A percentile compares a stretch with the other conserved stretches of the same genome.
Evolutionary conservation across 331 rosid genomes (phyloP).

Genomic region (Spiraea crenata): DNA sequence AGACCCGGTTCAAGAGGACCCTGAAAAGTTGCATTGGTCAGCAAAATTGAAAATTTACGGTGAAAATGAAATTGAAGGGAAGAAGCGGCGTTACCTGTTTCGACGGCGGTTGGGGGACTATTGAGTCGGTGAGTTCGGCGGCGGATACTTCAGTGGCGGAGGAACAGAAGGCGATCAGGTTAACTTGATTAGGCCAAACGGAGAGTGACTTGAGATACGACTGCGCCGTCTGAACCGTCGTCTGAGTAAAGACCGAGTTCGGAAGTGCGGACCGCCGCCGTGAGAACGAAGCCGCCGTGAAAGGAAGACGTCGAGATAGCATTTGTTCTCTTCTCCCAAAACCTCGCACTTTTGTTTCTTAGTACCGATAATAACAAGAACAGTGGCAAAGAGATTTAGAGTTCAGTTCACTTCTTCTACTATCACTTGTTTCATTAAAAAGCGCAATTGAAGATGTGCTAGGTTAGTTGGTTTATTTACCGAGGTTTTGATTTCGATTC

Average conservation of each 20-base stretch:
- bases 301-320: constrained; percentile 57
- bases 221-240: constrained; percentile 2
- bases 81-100: constrained; percentile 41
- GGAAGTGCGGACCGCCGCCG: constrained; percentile 22
- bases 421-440: too few species aligned
- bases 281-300: constrained; percentile 42
- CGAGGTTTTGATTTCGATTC: too few species aligned
- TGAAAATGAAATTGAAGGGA: not conserved
- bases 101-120: constrained; percentile 34
- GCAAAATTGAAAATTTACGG: not conserved
- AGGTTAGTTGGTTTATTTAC: too few species aligned
- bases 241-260: constrained; percentile 7
- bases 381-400: too few species aligned
- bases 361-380: not conserved
- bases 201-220: constrained; percentile 22
- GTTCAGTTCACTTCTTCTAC: too few species aligned
- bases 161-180: constrained; percentile 40
- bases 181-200: constrained; percentile 15
- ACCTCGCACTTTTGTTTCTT: not conserved
- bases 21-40: constrained; percentile 23
- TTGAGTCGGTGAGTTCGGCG: constrained; percentile 21
- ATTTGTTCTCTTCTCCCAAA: constrained; percentile 17
- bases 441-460: too few species aligned
- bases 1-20: constrained; percentile 67
- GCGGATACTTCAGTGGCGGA: constrained; percentile 26